Base-by-base conservation (phyloP, 1,284 basidiomycete genomes). In the Phylloboletellus chloephorus region DNA sequence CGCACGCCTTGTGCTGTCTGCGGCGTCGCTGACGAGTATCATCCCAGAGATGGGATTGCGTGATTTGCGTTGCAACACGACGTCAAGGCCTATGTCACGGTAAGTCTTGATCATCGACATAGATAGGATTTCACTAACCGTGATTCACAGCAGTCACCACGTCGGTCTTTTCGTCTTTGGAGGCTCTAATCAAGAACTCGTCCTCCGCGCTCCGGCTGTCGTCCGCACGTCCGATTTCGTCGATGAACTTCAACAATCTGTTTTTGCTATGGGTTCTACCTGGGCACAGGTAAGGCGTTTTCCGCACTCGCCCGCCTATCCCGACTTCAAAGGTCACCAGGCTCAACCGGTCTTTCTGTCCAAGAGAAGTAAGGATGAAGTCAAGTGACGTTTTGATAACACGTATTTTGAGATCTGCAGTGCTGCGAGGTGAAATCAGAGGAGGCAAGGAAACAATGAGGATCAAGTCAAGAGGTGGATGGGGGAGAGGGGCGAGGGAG, bases 141-240 rank as follows among this genome's bases (percentile, higher is more conserved):
- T 91, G 82, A 59, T 97, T 97, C 46, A 95, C 86, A 12, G 91
- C 94, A 6, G 92, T 93, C 10, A 95, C 89, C n/a, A 97, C 92
- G 60, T 95, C 92, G 11, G 88, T 88, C 63, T 89, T 87, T 64
- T 95, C 91, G 16, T 96, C 91, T 52, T 81, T 82, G 43, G 78
- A 76, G 5, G 78, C 78, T 41, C 79, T 69, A n/a, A 89, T 78
- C 58, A 82, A 64, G 60, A 91, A 94, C 57, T 84, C 82, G 54
- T 89, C 86, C 38, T 76, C 68, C 39, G 49, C 61, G 46, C 44
- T 60, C 56, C 54, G 56, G 26, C 48, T 60, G 7, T 60, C 55
- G 8, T 70, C 70, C 7, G 55, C 69, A 57, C 64, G 73, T 24
- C 63, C 78, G 21, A 88, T 74, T 51, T 80, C 79, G 34, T 88